A percentile compares a stretch with the other conserved stretches of the same genome.
phyloP scores from a whole-genome alignment of 2,329 filamentous ascomycete species.

The Pseudogymnoascus sp. region DNA sequence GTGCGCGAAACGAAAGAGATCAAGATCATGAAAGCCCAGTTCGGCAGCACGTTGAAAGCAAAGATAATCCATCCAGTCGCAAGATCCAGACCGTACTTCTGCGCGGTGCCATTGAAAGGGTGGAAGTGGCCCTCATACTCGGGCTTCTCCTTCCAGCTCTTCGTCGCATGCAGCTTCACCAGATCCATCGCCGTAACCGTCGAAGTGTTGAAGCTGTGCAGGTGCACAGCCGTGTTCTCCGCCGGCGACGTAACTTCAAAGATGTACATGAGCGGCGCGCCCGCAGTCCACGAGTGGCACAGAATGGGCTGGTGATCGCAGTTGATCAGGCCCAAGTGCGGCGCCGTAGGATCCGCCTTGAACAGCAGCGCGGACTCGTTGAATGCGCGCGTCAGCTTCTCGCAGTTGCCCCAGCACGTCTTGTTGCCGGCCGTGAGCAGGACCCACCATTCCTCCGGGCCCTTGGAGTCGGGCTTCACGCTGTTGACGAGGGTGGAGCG shows the following conservation, averaged over 20 bases:
- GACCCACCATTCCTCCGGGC: slow-evolving; percentile 69
- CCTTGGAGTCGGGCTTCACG: slow-evolving; percentile 49
- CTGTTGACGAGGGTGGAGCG: slow-evolving; percentile 56
- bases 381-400: slow-evolving; percentile 53
- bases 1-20: slow-evolving; percentile 65
- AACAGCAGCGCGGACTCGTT: slow-evolving; percentile 59
- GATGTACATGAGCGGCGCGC: slow-evolving; percentile 57
- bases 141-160: slow-evolving; percentile 39
- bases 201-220: slow-evolving; percentile 60
- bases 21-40: slow-evolving; percentile 71
- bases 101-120: slow-evolving; percentile 62
- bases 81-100: slow-evolving; percentile 51
- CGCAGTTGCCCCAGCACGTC: slow-evolving; percentile 63
- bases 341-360: slow-evolving; percentile 49
- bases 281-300: slow-evolving; percentile 65
- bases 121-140: slow-evolving; percentile 63
- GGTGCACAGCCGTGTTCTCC: slow-evolving; percentile 54
- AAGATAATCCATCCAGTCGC: slow-evolving; percentile 62
- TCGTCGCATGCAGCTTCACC: slow-evolving; percentile 47
- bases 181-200: slow-evolving; percentile 58
- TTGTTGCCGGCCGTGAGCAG: slow-evolving; percentile 68
- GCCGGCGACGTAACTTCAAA: slow-evolving; percentile 59
- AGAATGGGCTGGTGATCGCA: slow-evolving; percentile 68
- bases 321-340: slow-evolving; percentile 61
- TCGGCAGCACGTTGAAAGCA: slow-evolving; percentile 56